A percentile compares a stretch with the other conserved stretches of the same genome.
phyloP scores from a whole-genome alignment of 148 eudicot genomes.

The Persicaria maculosa region DNA sequence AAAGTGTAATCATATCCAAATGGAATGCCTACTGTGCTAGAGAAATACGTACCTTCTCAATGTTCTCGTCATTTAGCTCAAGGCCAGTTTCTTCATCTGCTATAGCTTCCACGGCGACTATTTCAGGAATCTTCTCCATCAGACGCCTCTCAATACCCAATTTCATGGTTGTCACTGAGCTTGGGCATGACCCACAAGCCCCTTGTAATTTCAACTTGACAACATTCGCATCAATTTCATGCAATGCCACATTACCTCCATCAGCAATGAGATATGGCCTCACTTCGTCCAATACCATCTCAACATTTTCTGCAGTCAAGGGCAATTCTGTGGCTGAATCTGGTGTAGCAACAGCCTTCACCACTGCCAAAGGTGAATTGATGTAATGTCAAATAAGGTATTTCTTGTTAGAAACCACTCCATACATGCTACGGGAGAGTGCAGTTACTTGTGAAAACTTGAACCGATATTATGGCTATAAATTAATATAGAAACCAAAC shows the following conservation, averaged over 20 bases:
- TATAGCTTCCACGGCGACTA: conserved; percentile 79
- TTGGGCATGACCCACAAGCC: conserved; percentile 95
- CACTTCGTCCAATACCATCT: conserved; percentile 76
- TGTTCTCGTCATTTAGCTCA: conserved; percentile 89
- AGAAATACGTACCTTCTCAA: conserved; percentile 58
- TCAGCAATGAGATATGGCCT: conserved; percentile 84
- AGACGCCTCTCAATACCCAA: conserved; percentile 88
- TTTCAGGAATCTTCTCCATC: conserved; percentile 90
- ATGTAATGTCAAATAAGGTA: background rate
- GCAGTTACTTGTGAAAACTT: background rate
- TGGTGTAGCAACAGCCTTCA: conserved; percentile 69
- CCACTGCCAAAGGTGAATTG: conserved; percentile 33
- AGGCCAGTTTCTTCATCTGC: conserved; percentile 93
- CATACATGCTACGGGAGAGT: background rate
- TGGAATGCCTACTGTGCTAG: background rate
- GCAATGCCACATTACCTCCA: conserved; percentile 92
- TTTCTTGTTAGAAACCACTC: background rate
- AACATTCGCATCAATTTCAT: conserved; percentile 87
- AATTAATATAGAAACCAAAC: background rate
- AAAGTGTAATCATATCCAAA: background rate
- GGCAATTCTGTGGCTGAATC: conserved; percentile 67
- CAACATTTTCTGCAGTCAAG: conserved; percentile 81
- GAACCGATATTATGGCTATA: background rate
- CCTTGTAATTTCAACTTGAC: conserved; percentile 81
- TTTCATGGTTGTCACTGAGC: conserved; percentile 84